Conservation (phyloP, 805 yeast species). For the Saturnispora gosingensis region DNA sequence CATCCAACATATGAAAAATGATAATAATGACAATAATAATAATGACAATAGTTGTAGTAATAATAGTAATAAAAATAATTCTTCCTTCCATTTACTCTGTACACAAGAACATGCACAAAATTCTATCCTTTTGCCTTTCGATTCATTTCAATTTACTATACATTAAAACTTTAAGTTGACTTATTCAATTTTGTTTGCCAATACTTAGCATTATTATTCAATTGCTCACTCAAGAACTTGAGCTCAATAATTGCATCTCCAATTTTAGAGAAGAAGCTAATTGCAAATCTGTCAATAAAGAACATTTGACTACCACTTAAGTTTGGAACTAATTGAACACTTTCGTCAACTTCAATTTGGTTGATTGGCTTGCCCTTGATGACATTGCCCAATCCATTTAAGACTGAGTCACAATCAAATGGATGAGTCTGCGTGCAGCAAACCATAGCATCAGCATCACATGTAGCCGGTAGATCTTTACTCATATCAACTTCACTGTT, state of each 20-base stretch:
- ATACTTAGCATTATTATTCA: conserved; percentile 42
- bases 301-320: conserved; percentile 70
- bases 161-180: background rate
- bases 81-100: background rate
- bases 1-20: background rate
- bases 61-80: too few relatives aligned
- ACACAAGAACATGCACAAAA: background rate
- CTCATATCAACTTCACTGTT: background rate
- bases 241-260: conserved; percentile 53
- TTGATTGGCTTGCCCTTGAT: conserved; percentile 11
- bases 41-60: background rate
- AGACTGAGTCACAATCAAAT: conserved; percentile 3
- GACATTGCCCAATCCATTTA: conserved; percentile 1
- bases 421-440: background rate
- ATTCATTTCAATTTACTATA: background rate
- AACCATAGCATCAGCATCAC: conserved; percentile 30
- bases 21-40: background rate
- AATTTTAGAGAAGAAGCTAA: conserved; percentile 60
- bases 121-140: background rate
- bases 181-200: conserved; percentile 33
- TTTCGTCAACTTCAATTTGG: conserved; percentile 30
- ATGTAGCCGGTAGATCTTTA: conserved; percentile 7
- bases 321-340: conserved; percentile 37
- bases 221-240: conserved; percentile 44
- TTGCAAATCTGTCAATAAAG: conserved; percentile 77